These are phyloP conservation scores for Calendula officinalis DNA, from an alignment of 129 eudicot species.

Conservation along the genomic window DNA sequence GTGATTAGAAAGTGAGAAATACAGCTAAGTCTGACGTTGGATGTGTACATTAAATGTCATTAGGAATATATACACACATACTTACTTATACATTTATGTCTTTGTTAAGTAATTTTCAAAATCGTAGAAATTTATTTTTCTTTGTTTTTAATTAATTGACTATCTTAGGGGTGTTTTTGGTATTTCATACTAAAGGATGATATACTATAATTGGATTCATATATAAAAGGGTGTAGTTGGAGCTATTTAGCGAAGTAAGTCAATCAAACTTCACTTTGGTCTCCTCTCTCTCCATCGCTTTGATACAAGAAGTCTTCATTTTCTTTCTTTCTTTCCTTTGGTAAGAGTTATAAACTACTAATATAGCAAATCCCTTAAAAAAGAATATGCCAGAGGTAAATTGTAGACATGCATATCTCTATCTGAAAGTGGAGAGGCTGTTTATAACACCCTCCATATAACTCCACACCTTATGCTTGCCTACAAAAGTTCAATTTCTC, in stretches of 20 bases:
- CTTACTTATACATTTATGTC: background rate
- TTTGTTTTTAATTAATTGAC: background rate
- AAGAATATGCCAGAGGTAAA: too few relatives aligned
- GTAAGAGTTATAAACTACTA: background rate
- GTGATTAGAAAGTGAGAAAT: background rate
- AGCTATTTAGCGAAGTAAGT: conserved; percentile 33
- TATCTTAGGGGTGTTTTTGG: conserved; percentile 28
- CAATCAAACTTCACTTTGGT: conserved; percentile 21
- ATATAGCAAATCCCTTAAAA: too few relatives aligned
- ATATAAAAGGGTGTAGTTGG: conserved; percentile 35
- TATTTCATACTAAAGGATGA: background rate
- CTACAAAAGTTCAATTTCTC: background rate
- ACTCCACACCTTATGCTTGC: conserved; percentile 2
- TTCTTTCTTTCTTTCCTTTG: conserved; percentile 6
- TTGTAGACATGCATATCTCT: too few relatives aligned
- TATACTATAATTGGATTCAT: conserved; percentile 26
- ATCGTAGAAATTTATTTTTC: background rate
- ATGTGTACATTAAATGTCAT: conserved; percentile 15
- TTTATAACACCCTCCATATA: conserved; percentile 1
- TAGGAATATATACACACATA: conserved; percentile 5
- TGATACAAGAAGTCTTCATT: conserved; percentile 27
- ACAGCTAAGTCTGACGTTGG: conserved; percentile 12
- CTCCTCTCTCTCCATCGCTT: conserved; percentile 29
- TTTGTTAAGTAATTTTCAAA: conserved; percentile 18
- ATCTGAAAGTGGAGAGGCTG: too few relatives aligned